These are phyloP conservation scores for Russula abietina DNA, from an alignment of 768 basidiomycete species.

Conservation along the genomic window DNA sequence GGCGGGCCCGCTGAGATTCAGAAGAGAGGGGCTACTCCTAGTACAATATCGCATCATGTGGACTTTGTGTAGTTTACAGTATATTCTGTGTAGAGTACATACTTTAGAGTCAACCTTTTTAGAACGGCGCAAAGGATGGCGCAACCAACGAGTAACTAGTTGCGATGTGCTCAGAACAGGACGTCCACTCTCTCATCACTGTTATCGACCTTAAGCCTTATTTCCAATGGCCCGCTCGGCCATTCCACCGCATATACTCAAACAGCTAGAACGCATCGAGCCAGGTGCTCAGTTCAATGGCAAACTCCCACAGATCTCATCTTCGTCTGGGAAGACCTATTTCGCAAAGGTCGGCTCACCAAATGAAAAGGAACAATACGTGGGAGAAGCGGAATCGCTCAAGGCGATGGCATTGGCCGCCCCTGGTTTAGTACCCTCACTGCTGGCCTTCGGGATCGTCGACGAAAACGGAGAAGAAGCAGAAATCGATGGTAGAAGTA, in stretches of 20 bases:
- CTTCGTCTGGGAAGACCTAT: constrained; percentile 54
- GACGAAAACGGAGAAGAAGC: constrained; percentile 27
- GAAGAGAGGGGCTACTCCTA: no score
- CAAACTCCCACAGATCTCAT: constrained; percentile 42
- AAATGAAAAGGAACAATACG: constrained; percentile 56
- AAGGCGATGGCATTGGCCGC: constrained; percentile 57
- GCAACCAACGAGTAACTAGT: background rate
- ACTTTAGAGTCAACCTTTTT: background rate
- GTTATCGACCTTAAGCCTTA: background rate
- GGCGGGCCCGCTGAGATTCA: background rate
- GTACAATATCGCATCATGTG: background rate
- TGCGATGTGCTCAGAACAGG: background rate
- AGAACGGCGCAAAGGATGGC: background rate
- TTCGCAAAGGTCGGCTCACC: constrained; percentile 55
- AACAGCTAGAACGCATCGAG: constrained; percentile 45
- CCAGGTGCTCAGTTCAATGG: constrained; percentile 44
- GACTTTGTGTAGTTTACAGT: background rate
- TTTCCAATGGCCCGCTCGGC: constrained; percentile 14
- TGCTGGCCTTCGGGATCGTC: constrained; percentile 46
- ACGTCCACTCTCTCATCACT: background rate
- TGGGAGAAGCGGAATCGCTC: constrained; percentile 65
- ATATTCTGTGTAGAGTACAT: background rate
- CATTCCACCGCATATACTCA: constrained; percentile 34
- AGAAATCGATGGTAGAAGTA: background rate
- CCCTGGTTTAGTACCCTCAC: constrained; percentile 55